Base-by-base conservation (phyloP, 805 yeast species). In the Barnettozyma salicaria region DNA sequence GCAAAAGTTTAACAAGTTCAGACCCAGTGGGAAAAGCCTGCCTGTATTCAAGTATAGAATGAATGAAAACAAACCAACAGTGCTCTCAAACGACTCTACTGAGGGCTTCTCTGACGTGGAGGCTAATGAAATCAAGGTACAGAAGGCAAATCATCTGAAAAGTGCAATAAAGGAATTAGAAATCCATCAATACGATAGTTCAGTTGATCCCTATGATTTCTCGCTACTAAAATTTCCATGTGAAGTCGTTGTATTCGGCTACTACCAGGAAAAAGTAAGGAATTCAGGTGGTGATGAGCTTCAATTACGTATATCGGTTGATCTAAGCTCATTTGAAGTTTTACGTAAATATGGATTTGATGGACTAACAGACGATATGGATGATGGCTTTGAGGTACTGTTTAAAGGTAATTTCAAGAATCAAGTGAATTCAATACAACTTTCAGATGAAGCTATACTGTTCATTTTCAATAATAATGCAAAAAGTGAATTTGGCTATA, bases 261-360 rank as follows among this genome's bases (percentile, higher is more conserved):
- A 21, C 5, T 12, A 21, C 8, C 6, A 12, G 2, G 3, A 12
- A 8, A 21, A 11, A 9, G 11, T 16, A 4, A 24, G 37, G 16
- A 34, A 34, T 20, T n/a, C n/a, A n/a, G 4, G 10, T 4, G 37
- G 27, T 8, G 22, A 34, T 21, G 32, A 17, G 5, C 22, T 34
- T 8, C 5, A 7, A 21, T 21, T 34, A 13, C 11, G 11, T 3
- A 12, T 34, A 4, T 6, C 23, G 4, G 21, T 18, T 6, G 27
- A 12, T 12, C 14, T 27, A 5, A 4, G 14, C 16, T 6, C 7
- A 12, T 34, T 34, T 3, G 16, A 34, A 27, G n/a, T 20, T 21
- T 24, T 19, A 11, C 3, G 12, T 11, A 8, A 18, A 18, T 17
- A 27, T 10, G 17, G 7, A 7, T 25, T 25, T 16, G n/a, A n/a